Conservation (phyloP, 1,284 basidiomycete species). For the Ustilago hordei region DNA sequence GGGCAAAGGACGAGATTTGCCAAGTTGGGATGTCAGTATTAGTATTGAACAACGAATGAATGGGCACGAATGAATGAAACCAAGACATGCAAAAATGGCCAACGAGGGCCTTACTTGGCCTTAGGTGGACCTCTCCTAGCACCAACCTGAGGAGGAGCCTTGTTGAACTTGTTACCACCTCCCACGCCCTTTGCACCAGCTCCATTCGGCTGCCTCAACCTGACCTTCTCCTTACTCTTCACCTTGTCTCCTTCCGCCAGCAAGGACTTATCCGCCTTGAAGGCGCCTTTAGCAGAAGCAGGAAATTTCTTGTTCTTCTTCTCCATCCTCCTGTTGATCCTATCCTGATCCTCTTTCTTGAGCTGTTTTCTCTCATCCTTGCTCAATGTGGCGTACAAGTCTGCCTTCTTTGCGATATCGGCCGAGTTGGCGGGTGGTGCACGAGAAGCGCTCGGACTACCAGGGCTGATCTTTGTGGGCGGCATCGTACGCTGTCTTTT, state of each 20-base stretch:
- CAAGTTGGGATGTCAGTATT: too few relatives aligned
- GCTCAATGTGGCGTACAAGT: slow-evolving; percentile 48
- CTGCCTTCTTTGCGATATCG: slow-evolving; percentile 40
- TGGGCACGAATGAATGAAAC: too few relatives aligned
- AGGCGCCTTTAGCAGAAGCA: slow-evolving; percentile 3
- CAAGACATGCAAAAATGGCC: too few relatives aligned
- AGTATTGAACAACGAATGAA: too few relatives aligned
- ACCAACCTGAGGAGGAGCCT: slow-evolving; percentile 17
- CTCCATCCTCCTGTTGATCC: slow-evolving; percentile 57
- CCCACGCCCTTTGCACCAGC: slow-evolving; percentile 4
- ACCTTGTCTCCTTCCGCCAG: slow-evolving; percentile 42
- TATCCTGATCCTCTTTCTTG: slow-evolving; percentile 61
- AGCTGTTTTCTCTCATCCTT: slow-evolving; percentile 59
- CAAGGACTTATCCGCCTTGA: slow-evolving; percentile 21
- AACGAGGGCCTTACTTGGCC: slow-evolving; percentile 13
- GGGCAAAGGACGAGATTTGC: too few relatives aligned
- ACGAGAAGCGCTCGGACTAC: slow-evolving; percentile 20
- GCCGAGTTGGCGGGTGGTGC: slow-evolving; percentile 1
- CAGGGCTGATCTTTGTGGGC: slow-evolving; percentile 20
- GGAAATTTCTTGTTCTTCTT: slow-evolving; percentile 63
- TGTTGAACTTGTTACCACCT: slow-evolving; percentile 27
- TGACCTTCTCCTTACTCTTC: slow-evolving; percentile 43
- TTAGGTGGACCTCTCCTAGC: not conserved
- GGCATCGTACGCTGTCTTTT: slow-evolving; percentile 8
- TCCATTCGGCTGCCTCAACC: slow-evolving; percentile 31